Conservation (phyloP, 176 grass and related monocot species). For the Ananas comosus region DNA sequence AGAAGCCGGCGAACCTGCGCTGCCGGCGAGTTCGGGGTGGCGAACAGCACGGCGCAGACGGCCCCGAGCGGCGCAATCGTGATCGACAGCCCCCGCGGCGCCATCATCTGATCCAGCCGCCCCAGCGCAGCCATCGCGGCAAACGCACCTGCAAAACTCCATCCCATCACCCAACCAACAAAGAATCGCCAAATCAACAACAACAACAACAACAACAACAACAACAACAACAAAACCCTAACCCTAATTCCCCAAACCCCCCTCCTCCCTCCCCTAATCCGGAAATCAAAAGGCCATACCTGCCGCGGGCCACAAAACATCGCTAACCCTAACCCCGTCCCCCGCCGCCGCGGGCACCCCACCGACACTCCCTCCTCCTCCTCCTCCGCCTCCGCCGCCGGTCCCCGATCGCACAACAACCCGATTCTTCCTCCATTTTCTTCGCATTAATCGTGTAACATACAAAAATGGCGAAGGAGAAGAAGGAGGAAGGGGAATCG, state of each 20-base stretch:
- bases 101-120: conserved; percentile 65
- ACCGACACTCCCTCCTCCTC: no score
- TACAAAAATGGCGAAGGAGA: no score
- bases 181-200: background rate
- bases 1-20: conserved; percentile 35
- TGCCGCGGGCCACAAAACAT: conserved; percentile 87
- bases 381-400: no score
- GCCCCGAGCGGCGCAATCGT: conserved; percentile 89
- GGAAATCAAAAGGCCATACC: conserved; percentile 21
- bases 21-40: conserved; percentile 48
- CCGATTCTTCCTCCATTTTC: no score
- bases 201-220: background rate
- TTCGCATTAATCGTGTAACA: no score
- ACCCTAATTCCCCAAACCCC: background rate
- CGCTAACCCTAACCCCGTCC: conserved; percentile 29
- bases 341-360: no score
- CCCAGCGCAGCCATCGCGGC: conserved; percentile 79
- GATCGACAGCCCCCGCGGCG: conserved; percentile 49
- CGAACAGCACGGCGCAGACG: conserved; percentile 68
- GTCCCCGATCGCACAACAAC: no score
- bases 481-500: no score
- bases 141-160: conserved; percentile 54
- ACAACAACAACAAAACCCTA: background rate
- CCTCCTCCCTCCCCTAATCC: background rate
- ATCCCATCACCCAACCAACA: background rate